Conservation (phyloP, 352 stramenopile species). For the Phytophthora litchii region DNA sequence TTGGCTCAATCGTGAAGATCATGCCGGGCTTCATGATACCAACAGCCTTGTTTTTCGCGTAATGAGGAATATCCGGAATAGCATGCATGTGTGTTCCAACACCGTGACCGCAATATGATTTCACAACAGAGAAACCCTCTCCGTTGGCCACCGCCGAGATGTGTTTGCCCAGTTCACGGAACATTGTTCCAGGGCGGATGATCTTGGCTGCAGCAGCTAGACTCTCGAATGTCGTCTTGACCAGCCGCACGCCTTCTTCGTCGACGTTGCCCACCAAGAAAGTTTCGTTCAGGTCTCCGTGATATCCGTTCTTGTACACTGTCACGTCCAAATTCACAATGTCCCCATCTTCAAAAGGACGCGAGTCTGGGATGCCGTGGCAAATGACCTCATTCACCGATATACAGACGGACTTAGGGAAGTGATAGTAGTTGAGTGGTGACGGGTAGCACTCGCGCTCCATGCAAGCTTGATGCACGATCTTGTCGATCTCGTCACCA, state of each 20-base stretch:
- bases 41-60: slow-evolving; percentile 97
- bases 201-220: slow-evolving; percentile 82
- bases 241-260: slow-evolving; percentile 88
- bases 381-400: slow-evolving; percentile 96
- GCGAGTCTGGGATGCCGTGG: slow-evolving; percentile 97
- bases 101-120: slow-evolving; percentile 98
- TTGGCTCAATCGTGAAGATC: slow-evolving; percentile 99
- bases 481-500: slow-evolving; percentile 96
- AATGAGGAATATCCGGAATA: slow-evolving; percentile 97
- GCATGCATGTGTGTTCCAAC: slow-evolving; percentile 98
- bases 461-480: slow-evolving; percentile 94
- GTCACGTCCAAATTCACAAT: slow-evolving; percentile 99
- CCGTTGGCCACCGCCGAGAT: slow-evolving; percentile 90
- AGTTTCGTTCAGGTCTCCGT: slow-evolving; percentile 99
- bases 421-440: slow-evolving; percentile 97
- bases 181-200: slow-evolving; percentile 95
- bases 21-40: slow-evolving; percentile 97
- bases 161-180: slow-evolving; percentile 94
- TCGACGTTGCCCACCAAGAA: slow-evolving; percentile 97
- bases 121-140: slow-evolving; percentile 93
- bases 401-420: slow-evolving; percentile 93
- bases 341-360: slow-evolving; percentile 94
- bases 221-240: slow-evolving; percentile 96
- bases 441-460: slow-evolving; percentile 95
- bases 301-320: slow-evolving; percentile 96